Evolutionary conservation across 2,329 filamentous ascomycete genomes (phyloP), one percentile per base, ranked within the genome.

Genomic region (Fusarium odoratissimum): DNA sequence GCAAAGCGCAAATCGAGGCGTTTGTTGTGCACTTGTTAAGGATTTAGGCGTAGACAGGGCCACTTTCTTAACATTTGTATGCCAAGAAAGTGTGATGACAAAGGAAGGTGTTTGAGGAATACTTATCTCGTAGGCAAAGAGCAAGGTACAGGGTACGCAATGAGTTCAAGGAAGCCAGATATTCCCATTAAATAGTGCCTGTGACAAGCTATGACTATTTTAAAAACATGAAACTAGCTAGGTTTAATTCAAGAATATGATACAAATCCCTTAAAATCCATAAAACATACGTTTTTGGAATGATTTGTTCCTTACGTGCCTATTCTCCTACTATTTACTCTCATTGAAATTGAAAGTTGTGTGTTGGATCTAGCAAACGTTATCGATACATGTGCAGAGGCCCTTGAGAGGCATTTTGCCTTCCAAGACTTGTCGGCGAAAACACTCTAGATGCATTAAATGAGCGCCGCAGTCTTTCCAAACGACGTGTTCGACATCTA

Each of bases 401-500:
- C 52, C 52, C 16, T 44, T n/a, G 21, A 44, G 38, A 44, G 52
- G 52, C 38, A 44, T 42, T 13, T 56, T 30, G 21, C 52, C 52
- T 42, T 56, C n/a, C 6, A 33, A 33, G 38, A 56, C 52, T 33
- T 44, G 8, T 56, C 14, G 17, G 21, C 52, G 8, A 56, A 56
- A 56, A 56, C 52, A 56, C 52, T 56, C 52, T 23, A 44, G 12
- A 56, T 56, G 52, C 52, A 56, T 56, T 33, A 56, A 17, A 44
- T 56, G 38, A 44, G 11, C 21, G 6, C 52, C 21, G 30, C 52
- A 56, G 21, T 56, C 40, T 44, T 56, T 56, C 52, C 37, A 42
- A 21, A 44, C 30, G 23, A 35, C 38, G 28, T 56, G 40, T 42
- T 56, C 38, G 9, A 56, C 38, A 56, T 56, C 40, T 19, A 19